These are phyloP conservation scores for Irpex sp. DNA, from an alignment of 1,284 basidiomycete species.

Conservation along the genomic window DNA sequence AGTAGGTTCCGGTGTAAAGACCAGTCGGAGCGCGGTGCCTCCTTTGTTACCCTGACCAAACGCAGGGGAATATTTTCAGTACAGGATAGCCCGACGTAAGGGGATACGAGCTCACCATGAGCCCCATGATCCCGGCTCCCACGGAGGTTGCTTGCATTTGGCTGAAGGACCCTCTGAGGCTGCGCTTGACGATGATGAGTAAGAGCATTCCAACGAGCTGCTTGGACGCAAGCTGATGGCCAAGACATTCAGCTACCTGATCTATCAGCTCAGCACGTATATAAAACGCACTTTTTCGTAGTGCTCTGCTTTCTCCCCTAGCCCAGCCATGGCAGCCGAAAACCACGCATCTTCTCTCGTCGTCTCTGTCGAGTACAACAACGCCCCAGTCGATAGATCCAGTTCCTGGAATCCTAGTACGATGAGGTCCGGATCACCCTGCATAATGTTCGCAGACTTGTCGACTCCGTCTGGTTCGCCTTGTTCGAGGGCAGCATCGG, in stretches of 20 bases:
- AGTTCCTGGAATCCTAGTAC: conserved; percentile 76
- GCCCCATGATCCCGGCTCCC: conserved; percentile 68
- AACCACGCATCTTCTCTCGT: conserved; percentile 68
- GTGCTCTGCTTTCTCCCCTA: conserved; percentile 59
- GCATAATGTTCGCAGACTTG: background rate
- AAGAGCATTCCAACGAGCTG: conserved; percentile 79
- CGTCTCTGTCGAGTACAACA: conserved; percentile 61
- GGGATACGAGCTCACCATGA: conserved; percentile 49
- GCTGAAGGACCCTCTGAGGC: conserved; percentile 44
- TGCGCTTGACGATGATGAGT: conserved; percentile 58
- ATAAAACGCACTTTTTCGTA: conserved; percentile 58
- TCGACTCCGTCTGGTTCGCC: background rate
- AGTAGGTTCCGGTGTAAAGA: conserved; percentile 42
- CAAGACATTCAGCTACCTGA: background rate
- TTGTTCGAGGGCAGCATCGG: background rate
- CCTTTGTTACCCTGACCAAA: conserved; percentile 69
- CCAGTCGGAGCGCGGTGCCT: conserved; percentile 57
- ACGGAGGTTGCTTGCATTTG: conserved; percentile 47
- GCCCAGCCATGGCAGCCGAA: conserved; percentile 54
- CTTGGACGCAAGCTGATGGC: conserved; percentile 58
- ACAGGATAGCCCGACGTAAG: background rate
- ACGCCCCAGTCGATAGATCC: conserved; percentile 69
- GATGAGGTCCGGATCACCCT: conserved; percentile 50
- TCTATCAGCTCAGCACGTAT: background rate
- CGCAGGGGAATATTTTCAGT: background rate